phyloP scores from a whole-genome alignment of 2,329 filamentous ascomycete genomes.

The Monosporascus sp. region DNA sequence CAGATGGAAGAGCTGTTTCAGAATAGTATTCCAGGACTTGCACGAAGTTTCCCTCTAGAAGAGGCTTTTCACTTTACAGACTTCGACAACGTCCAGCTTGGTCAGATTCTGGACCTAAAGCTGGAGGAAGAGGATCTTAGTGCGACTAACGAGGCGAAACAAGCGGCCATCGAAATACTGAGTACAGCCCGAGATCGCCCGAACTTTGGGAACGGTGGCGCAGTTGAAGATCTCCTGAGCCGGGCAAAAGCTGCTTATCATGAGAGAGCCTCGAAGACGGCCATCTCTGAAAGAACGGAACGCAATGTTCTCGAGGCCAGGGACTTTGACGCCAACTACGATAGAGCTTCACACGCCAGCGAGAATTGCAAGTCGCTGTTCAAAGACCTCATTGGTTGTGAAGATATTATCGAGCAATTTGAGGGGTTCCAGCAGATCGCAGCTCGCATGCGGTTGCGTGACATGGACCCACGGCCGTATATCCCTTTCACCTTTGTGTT shows the following conservation, averaged over 20 bases:
- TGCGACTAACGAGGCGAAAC: slow-evolving; percentile 39
- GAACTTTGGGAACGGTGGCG: slow-evolving; percentile 59
- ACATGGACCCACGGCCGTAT: slow-evolving; percentile 41
- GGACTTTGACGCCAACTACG: background rate
- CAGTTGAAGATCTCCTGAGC: slow-evolving; percentile 52
- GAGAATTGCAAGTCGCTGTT: background rate
- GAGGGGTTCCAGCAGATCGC: background rate
- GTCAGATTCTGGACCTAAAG: slow-evolving; percentile 50
- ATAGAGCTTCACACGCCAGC: background rate
- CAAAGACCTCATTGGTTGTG: background rate
- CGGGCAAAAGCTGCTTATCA: slow-evolving; percentile 4
- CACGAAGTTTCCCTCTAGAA: slow-evolving; percentile 50
- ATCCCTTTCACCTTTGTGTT: slow-evolving; percentile 54
- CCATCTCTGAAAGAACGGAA: too few species aligned
- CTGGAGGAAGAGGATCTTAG: slow-evolving; percentile 42
- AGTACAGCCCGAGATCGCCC: slow-evolving; percentile 45
- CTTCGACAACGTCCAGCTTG: slow-evolving; percentile 47
- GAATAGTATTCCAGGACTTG: slow-evolving; percentile 55
- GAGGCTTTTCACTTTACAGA: slow-evolving; percentile 57
- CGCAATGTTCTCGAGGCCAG: background rate
- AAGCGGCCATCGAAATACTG: slow-evolving; percentile 45
- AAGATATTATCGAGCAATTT: background rate
- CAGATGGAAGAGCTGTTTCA: slow-evolving; percentile 57
- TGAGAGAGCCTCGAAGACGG: too few species aligned
- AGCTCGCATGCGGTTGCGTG: slow-evolving; percentile 12